Conservation (phyloP, 768 basidiomycete genomes). For the Phaeotremella skinneri region DNA sequence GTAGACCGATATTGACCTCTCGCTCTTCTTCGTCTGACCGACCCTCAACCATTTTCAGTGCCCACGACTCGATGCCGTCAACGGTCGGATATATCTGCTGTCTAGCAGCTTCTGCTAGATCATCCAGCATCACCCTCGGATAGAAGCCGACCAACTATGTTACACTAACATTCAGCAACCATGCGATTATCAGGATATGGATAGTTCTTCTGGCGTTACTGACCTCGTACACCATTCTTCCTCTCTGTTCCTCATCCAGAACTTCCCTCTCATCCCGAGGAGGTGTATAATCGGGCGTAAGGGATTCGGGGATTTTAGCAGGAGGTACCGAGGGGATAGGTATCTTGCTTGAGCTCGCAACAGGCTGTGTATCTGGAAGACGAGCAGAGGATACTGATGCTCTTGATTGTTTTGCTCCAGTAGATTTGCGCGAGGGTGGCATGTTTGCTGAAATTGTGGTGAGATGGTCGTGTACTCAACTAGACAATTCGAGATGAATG, state of each 20-base stretch:
- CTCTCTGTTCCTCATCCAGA: slow-evolving; percentile 34
- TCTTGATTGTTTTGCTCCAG: slow-evolving; percentile 1
- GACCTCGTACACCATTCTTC: slow-evolving; percentile 42
- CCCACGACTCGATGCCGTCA: slow-evolving; percentile 66
- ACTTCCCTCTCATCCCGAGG: background rate
- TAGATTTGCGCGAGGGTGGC: slow-evolving; percentile 28
- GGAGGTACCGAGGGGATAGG: slow-evolving; percentile 25
- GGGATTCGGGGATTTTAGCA: slow-evolving; percentile 22
- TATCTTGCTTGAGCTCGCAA: slow-evolving; percentile 22
- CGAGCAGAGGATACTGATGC: background rate
- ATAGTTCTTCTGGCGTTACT: background rate
- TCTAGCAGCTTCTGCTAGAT: slow-evolving; percentile 78
- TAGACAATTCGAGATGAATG: background rate
- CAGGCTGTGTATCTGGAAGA: background rate
- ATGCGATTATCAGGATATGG: slow-evolving; percentile 4
- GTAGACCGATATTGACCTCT: slow-evolving; percentile 56
- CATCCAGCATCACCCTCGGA: slow-evolving; percentile 78
- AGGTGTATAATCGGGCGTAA: slow-evolving; percentile 36
- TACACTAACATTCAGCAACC: slow-evolving; percentile 30
- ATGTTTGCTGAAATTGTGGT: slow-evolving; percentile 4
- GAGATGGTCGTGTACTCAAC: background rate
- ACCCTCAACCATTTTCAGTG: slow-evolving; percentile 12
- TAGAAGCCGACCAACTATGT: slow-evolving; percentile 74
- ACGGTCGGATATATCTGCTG: slow-evolving; percentile 74
- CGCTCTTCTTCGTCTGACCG: slow-evolving; percentile 45